Evolutionary conservation across 2,329 filamentous ascomycete genomes (phyloP), one percentile per base, ranked within the genome.

Genomic region (Didymella arachidicola): DNA sequence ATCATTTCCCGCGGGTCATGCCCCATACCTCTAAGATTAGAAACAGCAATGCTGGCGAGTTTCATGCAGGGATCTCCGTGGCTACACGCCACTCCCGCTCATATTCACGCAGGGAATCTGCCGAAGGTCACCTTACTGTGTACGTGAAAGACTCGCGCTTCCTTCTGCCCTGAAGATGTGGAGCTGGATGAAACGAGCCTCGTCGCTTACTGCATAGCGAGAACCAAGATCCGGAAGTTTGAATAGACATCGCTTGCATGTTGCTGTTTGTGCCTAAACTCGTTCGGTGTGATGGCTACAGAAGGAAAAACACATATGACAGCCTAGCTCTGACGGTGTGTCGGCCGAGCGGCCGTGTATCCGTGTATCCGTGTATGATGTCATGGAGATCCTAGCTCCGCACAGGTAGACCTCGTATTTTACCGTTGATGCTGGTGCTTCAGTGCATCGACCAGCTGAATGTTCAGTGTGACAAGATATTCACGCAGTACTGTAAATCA

Each of bases 31-130:
- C 53, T 52, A 63, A 60, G 47, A 53, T 56, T 62, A 57, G 60
- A 7, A 38, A 61, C 36, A 38, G 53, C 59, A 53, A 62, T 60
- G 62, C 61, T 45, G 43, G 36, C 47, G 27, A 19, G 22, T 32
- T 41, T 34, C 7, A 22, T 25, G 47, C 54, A 57, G 55, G 53
- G 57, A 48, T 42, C n/a, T 36, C 42, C 43, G 26, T 26, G 56
- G 53, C 63, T 56, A 53, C 52, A 65, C 63, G 64, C 59, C 65
- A 66, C 57, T 60, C 57, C 60, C 60, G 60, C 43, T 51, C 32
- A n/a, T 27, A 30, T 44, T 30, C 50, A 54, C 30, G 47, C 30
- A 14, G 16, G 16, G 49, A 5, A 45, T 27, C 41, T 38, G 56
- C 44, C 44, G 44, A 49, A 32, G 44, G 56, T 53, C 49, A 50